Evolutionary conservation across 192 early-diverging fungal genomes (phyloP).

Genomic region (Rhizophagus sp.): DNA sequence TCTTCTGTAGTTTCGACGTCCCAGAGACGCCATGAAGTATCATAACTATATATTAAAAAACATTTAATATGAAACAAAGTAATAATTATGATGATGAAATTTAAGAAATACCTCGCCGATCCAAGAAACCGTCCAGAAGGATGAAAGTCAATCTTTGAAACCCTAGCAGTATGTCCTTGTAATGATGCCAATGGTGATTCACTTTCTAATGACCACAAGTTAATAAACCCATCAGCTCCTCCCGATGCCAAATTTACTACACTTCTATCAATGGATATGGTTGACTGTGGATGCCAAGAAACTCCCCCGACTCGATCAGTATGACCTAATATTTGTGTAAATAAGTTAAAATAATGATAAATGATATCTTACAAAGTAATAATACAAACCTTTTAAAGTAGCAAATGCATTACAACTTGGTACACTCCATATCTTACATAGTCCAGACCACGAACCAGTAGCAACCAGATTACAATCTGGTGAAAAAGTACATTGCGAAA

Average conservation of each 20-base stretch:
- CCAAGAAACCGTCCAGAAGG: constrained; percentile 86
- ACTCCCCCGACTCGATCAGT: constrained; percentile 86
- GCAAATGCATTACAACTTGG: constrained; percentile 65
- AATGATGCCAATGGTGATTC: constrained; percentile 76
- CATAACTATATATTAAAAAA: constrained; percentile 53
- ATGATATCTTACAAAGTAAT: too few species aligned
- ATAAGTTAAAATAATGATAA: too few species aligned
- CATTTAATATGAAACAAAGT: constrained; percentile 12
- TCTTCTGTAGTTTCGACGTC: constrained; percentile 77
- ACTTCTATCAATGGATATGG: constrained; percentile 52
- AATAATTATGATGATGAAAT: not conserved
- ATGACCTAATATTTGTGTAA: constrained; percentile 58
- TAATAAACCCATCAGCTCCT: constrained; percentile 73
- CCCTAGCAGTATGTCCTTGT: constrained; percentile 79
- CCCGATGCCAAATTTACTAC: constrained; percentile 83
- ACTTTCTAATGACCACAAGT: constrained; percentile 83
- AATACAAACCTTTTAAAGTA: not conserved
- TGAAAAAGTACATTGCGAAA: constrained; percentile 75
- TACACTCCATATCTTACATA: constrained; percentile 85
- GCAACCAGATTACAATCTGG: constrained; percentile 76
- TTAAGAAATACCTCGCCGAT: constrained; percentile 44
- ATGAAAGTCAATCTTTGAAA: constrained; percentile 87
- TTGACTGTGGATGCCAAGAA: constrained; percentile 84
- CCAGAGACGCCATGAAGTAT: constrained; percentile 97
- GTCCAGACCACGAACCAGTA: constrained; percentile 84